A percentile compares a stretch with the other conserved stretches of the same genome.
Evolutionary conservation across 2,329 filamentous ascomycete genomes (phyloP).

Genomic region (Periconia digitata): DNA sequence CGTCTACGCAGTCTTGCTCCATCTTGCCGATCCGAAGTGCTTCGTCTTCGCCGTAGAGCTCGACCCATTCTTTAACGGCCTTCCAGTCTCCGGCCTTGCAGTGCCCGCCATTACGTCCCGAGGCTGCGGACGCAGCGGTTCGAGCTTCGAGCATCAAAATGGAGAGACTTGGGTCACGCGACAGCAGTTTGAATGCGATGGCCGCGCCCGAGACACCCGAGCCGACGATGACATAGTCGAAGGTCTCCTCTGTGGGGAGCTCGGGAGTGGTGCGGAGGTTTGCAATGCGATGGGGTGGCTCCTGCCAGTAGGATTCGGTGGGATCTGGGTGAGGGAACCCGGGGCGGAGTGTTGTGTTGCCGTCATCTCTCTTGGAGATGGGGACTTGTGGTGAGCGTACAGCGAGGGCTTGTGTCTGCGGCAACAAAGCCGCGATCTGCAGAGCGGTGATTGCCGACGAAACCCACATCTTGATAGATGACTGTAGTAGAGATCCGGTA

Average conservation of each 20-base stretch:
- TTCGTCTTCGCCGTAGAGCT: slow-evolving; percentile 45
- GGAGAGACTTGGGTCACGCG: not conserved
- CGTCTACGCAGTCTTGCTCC: slow-evolving; percentile 24
- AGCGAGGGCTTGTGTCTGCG: not conserved
- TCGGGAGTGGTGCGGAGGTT: slow-evolving; percentile 5
- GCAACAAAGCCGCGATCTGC: not conserved
- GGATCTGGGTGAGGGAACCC: slow-evolving; percentile 26
- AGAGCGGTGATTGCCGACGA: not conserved
- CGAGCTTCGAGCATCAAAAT: slow-evolving; percentile 37
- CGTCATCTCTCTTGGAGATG: slow-evolving; percentile 1
- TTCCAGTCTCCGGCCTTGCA: slow-evolving; percentile 52
- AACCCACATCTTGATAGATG: not conserved
- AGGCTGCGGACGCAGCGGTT: slow-evolving; percentile 32
- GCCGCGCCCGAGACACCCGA: slow-evolving; percentile 29
- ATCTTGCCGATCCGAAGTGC: slow-evolving; percentile 46
- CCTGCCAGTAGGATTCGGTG: slow-evolving; percentile 39
- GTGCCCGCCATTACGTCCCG: slow-evolving; percentile 45
- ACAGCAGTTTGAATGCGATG: slow-evolving; percentile 30
- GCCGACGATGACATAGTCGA: slow-evolving; percentile 35
- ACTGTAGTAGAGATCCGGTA: not conserved
- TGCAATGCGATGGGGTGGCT: slow-evolving; percentile 19
- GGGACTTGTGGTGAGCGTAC: slow-evolving; percentile 1
- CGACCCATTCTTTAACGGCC: slow-evolving; percentile 49
- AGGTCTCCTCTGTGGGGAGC: slow-evolving; percentile 1
- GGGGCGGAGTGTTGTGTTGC: not conserved